Evolutionary conservation across 768 basidiomycete genomes (phyloP).

Genomic region (Suillus placidus): DNA sequence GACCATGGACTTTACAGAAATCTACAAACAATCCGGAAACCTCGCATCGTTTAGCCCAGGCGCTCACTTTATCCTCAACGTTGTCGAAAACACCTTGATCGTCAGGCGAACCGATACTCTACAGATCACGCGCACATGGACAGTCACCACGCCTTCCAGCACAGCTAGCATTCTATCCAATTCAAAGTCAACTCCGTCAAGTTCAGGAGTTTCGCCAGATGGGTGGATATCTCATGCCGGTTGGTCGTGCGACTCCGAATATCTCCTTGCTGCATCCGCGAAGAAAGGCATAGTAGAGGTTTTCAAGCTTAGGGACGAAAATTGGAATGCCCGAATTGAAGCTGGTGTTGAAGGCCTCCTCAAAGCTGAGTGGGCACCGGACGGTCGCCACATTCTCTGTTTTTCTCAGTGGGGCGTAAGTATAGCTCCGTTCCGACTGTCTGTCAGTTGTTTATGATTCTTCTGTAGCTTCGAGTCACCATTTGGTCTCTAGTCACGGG

Average conservation of each 20-base stretch:
- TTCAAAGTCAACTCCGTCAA: slow-evolving; percentile 26
- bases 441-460: slow-evolving; percentile 8
- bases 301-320: slow-evolving; percentile 78
- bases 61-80: slow-evolving; percentile 82
- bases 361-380: slow-evolving; percentile 89
- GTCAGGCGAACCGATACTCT: slow-evolving; percentile 84
- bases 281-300: slow-evolving; percentile 72
- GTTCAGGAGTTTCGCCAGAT: slow-evolving; percentile 27
- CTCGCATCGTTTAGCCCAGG: slow-evolving; percentile 86
- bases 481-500: slow-evolving; percentile 83
- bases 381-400: slow-evolving; percentile 79
- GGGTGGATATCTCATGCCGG: slow-evolving; percentile 70
- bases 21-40: slow-evolving; percentile 73
- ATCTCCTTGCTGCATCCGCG: slow-evolving; percentile 79
- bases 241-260: slow-evolving; percentile 91
- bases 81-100: slow-evolving; percentile 76
- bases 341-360: slow-evolving; percentile 82
- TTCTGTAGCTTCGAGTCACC: slow-evolving; percentile 74
- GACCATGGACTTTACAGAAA: slow-evolving; percentile 83
- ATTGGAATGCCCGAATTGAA: slow-evolving; percentile 77
- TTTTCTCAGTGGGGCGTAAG: slow-evolving; percentile 95
- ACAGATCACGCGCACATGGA: slow-evolving; percentile 81
- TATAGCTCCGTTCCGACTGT: slow-evolving; percentile 20
- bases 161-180: slow-evolving; percentile 48
- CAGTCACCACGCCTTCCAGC: slow-evolving; percentile 57